A percentile compares a stretch with the other conserved stretches of the same genome.
Evolutionary conservation across 75 land plant species (phyloP).

Genomic region (Cupressus sempervirens): DNA sequence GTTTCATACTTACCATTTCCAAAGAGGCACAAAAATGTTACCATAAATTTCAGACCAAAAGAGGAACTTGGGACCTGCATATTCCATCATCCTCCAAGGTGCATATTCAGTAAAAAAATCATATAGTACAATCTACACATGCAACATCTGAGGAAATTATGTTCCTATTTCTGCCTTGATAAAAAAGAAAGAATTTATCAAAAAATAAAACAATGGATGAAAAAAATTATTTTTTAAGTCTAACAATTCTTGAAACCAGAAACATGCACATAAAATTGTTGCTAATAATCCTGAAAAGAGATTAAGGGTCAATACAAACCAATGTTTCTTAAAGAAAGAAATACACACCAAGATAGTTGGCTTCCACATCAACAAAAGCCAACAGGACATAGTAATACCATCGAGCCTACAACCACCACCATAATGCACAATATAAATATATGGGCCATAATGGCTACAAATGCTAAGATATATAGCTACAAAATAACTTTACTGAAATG

Average conservation of each 20-base stretch:
- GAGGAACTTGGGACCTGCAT: neutral
- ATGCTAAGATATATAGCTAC: no score
- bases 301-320: neutral
- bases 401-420: slow-evolving; percentile 42
- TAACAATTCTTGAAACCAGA: neutral
- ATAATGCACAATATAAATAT: slow-evolving; percentile 1
- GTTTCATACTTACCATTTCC: neutral
- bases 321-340: neutral
- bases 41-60: neutral
- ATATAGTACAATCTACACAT: neutral
- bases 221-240: neutral
- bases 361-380: slow-evolving; percentile 84
- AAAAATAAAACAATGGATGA: neutral
- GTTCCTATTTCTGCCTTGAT: neutral
- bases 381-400: slow-evolving; percentile 78
- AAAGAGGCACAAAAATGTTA: neutral
- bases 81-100: neutral
- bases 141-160: neutral
- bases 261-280: neutral
- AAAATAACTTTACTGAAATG: no score
- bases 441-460: neutral
- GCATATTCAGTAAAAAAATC: neutral
- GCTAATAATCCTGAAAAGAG: neutral
- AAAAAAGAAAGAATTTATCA: neutral
- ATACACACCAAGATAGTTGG: slow-evolving; percentile 68